These are phyloP conservation scores for Fusarium aywerte DNA, from an alignment of 2,329 filamentous ascomycete species.

Conservation along the genomic window DNA sequence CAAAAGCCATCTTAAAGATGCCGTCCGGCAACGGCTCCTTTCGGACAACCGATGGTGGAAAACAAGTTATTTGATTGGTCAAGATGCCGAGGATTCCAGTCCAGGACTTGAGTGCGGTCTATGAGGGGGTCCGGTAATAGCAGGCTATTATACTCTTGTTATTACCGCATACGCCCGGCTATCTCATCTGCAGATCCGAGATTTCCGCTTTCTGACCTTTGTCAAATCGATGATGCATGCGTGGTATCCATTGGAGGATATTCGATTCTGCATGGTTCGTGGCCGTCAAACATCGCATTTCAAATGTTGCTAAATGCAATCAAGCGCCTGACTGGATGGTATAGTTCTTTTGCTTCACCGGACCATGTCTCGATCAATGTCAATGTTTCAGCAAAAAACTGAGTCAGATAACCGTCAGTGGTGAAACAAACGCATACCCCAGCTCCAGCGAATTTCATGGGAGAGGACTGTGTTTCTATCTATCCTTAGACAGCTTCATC, in stretches of 20 bases:
- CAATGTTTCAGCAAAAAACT: not conserved
- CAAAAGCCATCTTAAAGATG: constrained; percentile 5
- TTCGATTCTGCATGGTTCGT: not conserved
- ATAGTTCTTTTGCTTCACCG: not conserved
- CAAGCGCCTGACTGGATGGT: not conserved
- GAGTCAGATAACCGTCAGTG: not conserved
- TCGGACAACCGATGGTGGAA: constrained; percentile 14
- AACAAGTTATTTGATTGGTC: not conserved
- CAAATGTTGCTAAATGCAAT: not conserved
- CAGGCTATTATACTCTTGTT: not conserved
- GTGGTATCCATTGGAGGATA: not conserved
- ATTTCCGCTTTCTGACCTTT: constrained; percentile 13
- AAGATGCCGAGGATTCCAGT: not conserved
- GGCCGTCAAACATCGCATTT: not conserved
- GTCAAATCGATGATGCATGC: constrained; percentile 3
- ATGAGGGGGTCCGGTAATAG: constrained; percentile 7
- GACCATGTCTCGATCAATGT: not conserved
- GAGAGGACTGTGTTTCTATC: not conserved
- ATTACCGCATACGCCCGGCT: constrained; percentile 25
- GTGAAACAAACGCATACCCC: not conserved
- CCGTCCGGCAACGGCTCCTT: constrained; percentile 15
- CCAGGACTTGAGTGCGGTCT: not conserved
- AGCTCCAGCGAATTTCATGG: not conserved
- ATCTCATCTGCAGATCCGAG: constrained; percentile 33
- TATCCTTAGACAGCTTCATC: not conserved